Percentiles rank a stretch among this genome's conserved stretches.
Conservation (phyloP, 345 rosid genomes). For the Camelina sativa region DNA sequence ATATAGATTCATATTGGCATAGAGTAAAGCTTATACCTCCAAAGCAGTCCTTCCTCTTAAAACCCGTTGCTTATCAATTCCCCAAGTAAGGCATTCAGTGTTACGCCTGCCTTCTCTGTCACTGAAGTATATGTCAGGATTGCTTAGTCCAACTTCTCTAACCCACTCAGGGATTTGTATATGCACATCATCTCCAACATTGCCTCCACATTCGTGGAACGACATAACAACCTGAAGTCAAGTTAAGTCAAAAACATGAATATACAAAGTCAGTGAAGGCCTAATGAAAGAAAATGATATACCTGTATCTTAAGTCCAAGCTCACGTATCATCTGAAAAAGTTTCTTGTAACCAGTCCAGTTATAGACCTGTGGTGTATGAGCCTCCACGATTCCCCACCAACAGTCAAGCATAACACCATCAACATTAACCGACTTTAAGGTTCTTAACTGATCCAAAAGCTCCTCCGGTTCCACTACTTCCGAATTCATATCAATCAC, state of each 20-base stretch:
- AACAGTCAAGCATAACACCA: slow-evolving; percentile 91
- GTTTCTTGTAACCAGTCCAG: slow-evolving; percentile 87
- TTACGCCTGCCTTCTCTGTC: slow-evolving; percentile 80
- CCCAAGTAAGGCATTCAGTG: slow-evolving; percentile 95
- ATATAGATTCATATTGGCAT: neutral
- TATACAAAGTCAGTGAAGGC: neutral
- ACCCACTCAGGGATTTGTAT: slow-evolving; percentile 93
- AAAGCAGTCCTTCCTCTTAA: slow-evolving; percentile 89
- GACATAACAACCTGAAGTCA: slow-evolving; percentile 87
- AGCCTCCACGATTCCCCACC: slow-evolving; percentile 98
- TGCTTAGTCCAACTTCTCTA: slow-evolving; percentile 68
- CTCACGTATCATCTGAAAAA: slow-evolving; percentile 77
- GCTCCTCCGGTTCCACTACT: slow-evolving; percentile 71
- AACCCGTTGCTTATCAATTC: slow-evolving; percentile 91
- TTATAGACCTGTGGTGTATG: slow-evolving; percentile 73
- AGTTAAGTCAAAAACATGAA: slow-evolving; percentile 15
- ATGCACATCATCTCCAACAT: slow-evolving; percentile 90
- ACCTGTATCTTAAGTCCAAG: slow-evolving; percentile 88
- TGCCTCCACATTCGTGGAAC: slow-evolving; percentile 98
- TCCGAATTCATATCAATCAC: slow-evolving; percentile 73
- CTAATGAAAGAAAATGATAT: neutral
- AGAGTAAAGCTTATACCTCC: slow-evolving; percentile 60
- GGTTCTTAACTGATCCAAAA: slow-evolving; percentile 62
- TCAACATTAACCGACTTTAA: slow-evolving; percentile 79
- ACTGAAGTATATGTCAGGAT: slow-evolving; percentile 86